Evolutionary conservation across 176 grass and related monocot species (phyloP), one percentile per base, ranked within the genome.

Genomic region (Oryza rufipogon): DNA sequence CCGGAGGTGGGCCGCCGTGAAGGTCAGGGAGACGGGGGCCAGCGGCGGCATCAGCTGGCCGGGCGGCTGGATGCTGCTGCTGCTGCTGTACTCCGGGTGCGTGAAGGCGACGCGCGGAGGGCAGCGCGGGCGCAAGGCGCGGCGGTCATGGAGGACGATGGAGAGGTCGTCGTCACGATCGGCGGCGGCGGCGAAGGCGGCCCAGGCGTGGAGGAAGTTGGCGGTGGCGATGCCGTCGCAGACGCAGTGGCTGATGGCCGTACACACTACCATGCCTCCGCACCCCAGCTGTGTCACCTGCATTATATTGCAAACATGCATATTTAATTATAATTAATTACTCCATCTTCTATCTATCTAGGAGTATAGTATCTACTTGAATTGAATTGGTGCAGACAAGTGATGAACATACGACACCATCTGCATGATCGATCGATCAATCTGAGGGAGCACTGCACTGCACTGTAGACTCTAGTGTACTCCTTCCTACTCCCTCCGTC

Each of bases 141-240:
- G 46, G 51, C 96, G 91, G 33, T 91, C 91, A 23, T 98, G 96
- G 82, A 88, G 30, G 87, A 91, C 39, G 87, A 91, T 32, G 38
- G 58, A 2, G 54, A n/a, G 23, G 32, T 63, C 1, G 38, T 38
- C 4, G 38, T 39, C 30, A 32, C 30, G 2, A 32, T 4, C 34
- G 34, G 34, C 45, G 20, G 0, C 28, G 79, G 86, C 83, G 80
- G 85, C 79, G 9, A 68, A 83, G 12, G 93, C 96, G 12, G 93
- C 96, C 93, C 96, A 95, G 17, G 96, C 91, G 32, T 94, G 85
- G 58, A 98, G 93, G 58, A 98, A 98, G 51, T 95, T 89, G 20
- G 96, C 89, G 32, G 93, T 89, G 17, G 90, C 96, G 39, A 98
- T 81, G 73, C 93, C 96, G 76, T 98, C 96, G 69, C 93, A 94